A percentile compares a stretch with the other conserved stretches of the same genome.
Evolutionary conservation across 2,329 filamentous ascomycete genomes (phyloP).

Genomic region (Leptographium flavum): DNA sequence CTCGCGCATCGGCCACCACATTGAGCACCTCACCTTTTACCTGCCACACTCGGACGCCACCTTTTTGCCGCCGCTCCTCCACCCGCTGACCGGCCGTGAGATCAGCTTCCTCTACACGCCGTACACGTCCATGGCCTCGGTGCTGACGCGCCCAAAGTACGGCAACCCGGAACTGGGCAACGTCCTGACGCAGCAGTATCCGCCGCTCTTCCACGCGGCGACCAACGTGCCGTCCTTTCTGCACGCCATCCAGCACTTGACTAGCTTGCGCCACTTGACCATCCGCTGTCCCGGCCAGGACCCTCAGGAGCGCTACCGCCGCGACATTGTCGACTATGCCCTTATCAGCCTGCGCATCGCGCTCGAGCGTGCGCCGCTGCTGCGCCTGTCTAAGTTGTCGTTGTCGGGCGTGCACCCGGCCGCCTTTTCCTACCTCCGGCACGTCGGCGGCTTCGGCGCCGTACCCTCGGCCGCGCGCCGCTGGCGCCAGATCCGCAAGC

Average conservation of each 20-base stretch:
- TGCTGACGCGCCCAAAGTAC: constrained; percentile 58
- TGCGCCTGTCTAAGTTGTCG: constrained; percentile 53
- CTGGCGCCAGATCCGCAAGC: constrained; percentile 64
- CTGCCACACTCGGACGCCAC: constrained; percentile 66
- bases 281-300: constrained; percentile 64
- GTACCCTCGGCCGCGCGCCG: constrained; percentile 56
- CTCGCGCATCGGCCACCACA: constrained; percentile 61
- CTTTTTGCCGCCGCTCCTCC: constrained; percentile 71
- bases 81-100: constrained; percentile 63
- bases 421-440: constrained; percentile 64
- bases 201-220: constrained; percentile 76
- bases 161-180: constrained; percentile 67
- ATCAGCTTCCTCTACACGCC: constrained; percentile 72
- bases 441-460: constrained; percentile 58
- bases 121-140: constrained; percentile 49
- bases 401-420: constrained; percentile 61
- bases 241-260: constrained; percentile 52
- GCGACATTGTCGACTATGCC: constrained; percentile 73
- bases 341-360: constrained; percentile 78
- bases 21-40: constrained; percentile 65
- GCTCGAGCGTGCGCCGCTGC: constrained; percentile 57
- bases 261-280: constrained; percentile 58
- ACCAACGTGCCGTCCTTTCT: constrained; percentile 80
- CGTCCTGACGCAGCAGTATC: constrained; percentile 73
- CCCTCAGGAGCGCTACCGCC: constrained; percentile 53